Evolutionary conservation across 768 basidiomycete genomes (phyloP).

Genomic region (Mycena metata): DNA sequence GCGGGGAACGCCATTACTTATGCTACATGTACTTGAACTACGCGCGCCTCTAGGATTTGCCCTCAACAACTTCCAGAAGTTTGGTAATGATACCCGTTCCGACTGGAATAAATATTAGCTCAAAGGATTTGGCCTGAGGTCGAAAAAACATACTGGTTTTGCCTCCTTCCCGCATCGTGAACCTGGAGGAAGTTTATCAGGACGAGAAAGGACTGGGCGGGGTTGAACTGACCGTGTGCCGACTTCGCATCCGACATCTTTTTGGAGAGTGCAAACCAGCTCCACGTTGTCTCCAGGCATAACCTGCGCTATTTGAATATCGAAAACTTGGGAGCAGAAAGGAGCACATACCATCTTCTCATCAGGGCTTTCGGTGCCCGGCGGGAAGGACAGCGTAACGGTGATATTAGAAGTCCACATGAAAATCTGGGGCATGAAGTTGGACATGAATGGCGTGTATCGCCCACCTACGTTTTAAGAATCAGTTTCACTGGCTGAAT

Average conservation of each 20-base stretch:
- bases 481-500: constrained; percentile 38
- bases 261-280: constrained; percentile 85
- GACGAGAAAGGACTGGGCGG: background rate
- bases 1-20: constrained; percentile 14
- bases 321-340: background rate
- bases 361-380: constrained; percentile 81
- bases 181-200: constrained; percentile 52
- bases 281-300: constrained; percentile 99
- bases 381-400: constrained; percentile 86
- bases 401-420: constrained; percentile 96
- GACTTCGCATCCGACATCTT: constrained; percentile 90
- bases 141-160: constrained; percentile 81
- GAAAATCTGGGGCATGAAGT: constrained; percentile 97
- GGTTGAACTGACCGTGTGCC: constrained; percentile 74
- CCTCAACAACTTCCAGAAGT: constrained; percentile 63
- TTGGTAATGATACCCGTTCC: constrained; percentile 96
- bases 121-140: background rate
- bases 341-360: constrained; percentile 82
- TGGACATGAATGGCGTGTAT: constrained; percentile 91
- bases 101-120: constrained; percentile 59
- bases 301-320: constrained; percentile 60
- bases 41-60: background rate
- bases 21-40: constrained; percentile 34
- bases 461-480: constrained; percentile 68
- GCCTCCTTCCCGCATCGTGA: constrained; percentile 95